Conservation (phyloP, 2,329 filamentous ascomycete species). For the Fusarium mundagurra region DNA sequence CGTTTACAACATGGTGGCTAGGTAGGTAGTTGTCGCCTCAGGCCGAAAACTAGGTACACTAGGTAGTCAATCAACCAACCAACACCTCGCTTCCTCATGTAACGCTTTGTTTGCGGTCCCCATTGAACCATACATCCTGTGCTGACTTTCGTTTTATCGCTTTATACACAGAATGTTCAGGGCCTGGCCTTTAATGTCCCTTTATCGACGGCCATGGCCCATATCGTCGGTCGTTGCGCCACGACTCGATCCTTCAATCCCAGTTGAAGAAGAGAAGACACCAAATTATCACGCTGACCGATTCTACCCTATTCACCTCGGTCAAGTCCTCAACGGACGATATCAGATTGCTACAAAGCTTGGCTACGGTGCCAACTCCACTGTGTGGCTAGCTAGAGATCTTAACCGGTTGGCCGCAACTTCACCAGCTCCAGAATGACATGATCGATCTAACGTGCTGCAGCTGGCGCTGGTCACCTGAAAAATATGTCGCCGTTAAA, state of each 20-base stretch:
- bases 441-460: not conserved
- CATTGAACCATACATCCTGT: not conserved
- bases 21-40: too few relatives aligned
- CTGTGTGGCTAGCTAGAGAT: constrained; percentile 36
- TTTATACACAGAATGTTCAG: not conserved
- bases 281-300: constrained; percentile 21
- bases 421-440: not conserved
- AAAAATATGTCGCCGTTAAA: constrained; percentile 37
- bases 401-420: constrained; percentile 8
- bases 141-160: not conserved
- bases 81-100: too few relatives aligned
- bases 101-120: not conserved
- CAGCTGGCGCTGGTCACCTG: constrained; percentile 36
- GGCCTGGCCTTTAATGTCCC: not conserved
- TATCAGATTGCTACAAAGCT: constrained; percentile 38
- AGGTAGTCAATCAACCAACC: too few relatives aligned
- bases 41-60: too few relatives aligned
- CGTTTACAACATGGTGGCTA: too few relatives aligned
- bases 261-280: constrained; percentile 32
- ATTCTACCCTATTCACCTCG: constrained; percentile 25
- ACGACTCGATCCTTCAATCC: constrained; percentile 9
- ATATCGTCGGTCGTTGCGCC: constrained; percentile 14
- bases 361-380: constrained; percentile 35
- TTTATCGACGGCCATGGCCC: not conserved
- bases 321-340: constrained; percentile 26